Percentiles rank a stretch among this genome's conserved stretches.
Conservation (phyloP, 768 basidiomycete genomes). For the Trametes maxima region DNA sequence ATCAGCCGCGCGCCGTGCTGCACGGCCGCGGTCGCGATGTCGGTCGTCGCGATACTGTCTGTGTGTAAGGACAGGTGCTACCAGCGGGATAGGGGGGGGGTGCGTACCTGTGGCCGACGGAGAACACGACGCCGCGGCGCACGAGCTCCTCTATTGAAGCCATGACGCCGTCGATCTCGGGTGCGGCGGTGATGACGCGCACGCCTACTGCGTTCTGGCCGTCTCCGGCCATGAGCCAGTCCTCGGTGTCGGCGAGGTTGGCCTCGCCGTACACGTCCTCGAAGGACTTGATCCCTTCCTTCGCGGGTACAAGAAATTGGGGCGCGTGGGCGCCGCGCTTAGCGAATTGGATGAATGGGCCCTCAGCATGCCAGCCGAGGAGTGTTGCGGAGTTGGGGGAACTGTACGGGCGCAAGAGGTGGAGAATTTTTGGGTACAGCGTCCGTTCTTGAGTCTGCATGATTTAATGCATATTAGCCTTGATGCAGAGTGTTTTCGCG, state of each 20-base stretch:
- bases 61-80: constrained; percentile 5
- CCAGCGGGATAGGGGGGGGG: not conserved
- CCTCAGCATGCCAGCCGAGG: constrained; percentile 91
- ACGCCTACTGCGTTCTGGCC: constrained; percentile 50
- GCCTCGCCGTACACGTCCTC: constrained; percentile 73
- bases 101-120: constrained; percentile 84
- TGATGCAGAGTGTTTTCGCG: no score
- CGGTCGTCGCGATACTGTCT: constrained; percentile 70
- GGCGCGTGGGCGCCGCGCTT: constrained; percentile 85
- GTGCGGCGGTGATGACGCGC: constrained; percentile 84
- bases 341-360: constrained; percentile 81
- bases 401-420: constrained; percentile 68
- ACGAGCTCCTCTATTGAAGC: constrained; percentile 59
- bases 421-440: constrained; percentile 70
- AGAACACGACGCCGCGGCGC: constrained; percentile 71
- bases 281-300: constrained; percentile 65
- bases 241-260: constrained; percentile 63
- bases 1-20: constrained; percentile 78
- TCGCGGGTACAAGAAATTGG: constrained; percentile 61
- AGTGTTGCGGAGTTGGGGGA: constrained; percentile 66
- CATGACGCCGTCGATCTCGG: constrained; percentile 85
- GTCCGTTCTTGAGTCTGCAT: constrained; percentile 76
- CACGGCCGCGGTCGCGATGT: constrained; percentile 71
- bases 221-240: constrained; percentile 60
- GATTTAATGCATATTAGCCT: not conserved